Evolutionary conservation across 2,329 filamentous ascomycete genomes (phyloP).

Genomic region (Calonectria pseudoturangicola): DNA sequence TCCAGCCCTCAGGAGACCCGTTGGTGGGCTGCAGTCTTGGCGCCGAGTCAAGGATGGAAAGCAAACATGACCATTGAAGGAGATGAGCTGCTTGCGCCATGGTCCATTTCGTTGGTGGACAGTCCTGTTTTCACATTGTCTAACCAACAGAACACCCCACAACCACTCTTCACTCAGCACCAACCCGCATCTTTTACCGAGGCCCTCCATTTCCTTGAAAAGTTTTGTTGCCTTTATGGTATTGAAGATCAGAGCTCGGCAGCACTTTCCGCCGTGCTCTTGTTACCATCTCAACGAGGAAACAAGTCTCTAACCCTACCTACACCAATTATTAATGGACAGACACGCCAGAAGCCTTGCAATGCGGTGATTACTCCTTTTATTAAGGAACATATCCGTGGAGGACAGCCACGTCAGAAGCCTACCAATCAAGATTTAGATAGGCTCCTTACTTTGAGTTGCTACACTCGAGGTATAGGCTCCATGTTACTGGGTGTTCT

Average conservation of each 20-base stretch:
- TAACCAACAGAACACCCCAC: background rate
- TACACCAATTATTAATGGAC: background rate
- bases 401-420: background rate
- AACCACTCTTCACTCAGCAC: background rate
- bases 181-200: conserved; percentile 12
- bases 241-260: conserved; percentile 30
- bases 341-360: background rate
- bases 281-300: conserved; percentile 14
- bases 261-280: conserved; percentile 23
- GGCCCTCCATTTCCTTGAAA: conserved; percentile 27
- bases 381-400: background rate
- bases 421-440: background rate
- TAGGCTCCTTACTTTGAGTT: background rate
- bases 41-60: conserved; percentile 22
- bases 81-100: conserved; percentile 25
- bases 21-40: conserved; percentile 36
- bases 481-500: background rate
- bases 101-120: conserved; percentile 18
- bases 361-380: background rate
- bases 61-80: conserved; percentile 12
- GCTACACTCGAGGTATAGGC: background rate
- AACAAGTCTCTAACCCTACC: background rate
- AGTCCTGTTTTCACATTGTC: conserved; percentile 19
- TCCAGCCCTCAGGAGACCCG: conserved; percentile 17
- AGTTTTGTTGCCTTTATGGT: conserved; percentile 28